Evolutionary conservation across 352 stramenopile genomes (phyloP).

Genomic region (Elongisporangium undulatum): DNA sequence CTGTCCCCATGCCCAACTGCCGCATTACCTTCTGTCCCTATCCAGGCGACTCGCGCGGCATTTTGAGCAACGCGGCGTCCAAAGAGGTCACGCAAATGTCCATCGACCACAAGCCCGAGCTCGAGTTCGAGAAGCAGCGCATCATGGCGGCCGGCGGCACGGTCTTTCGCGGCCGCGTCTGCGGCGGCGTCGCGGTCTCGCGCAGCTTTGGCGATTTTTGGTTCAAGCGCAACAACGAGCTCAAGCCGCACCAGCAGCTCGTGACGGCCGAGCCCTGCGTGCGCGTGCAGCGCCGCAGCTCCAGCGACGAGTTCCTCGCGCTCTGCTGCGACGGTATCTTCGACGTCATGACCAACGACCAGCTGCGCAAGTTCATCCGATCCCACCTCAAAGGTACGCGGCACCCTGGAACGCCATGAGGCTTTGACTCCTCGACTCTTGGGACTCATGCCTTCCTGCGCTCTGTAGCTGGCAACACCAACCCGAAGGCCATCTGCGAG

Average conservation of each 20-base stretch:
- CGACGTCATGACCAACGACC: conserved; percentile 94
- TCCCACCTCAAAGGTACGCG: conserved; percentile 45
- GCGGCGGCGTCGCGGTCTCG: conserved; percentile 78
- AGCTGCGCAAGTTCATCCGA: conserved; percentile 89
- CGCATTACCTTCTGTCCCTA: neutral
- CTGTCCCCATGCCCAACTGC: neutral
- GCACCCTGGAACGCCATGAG: conserved; percentile 13
- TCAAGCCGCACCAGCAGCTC: conserved; percentile 81
- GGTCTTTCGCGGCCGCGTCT: conserved; percentile 82
- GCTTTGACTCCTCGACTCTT: too few relatives aligned
- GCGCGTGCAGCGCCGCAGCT: conserved; percentile 60
- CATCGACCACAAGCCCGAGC: conserved; percentile 82
- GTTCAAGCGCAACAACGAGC: conserved; percentile 80
- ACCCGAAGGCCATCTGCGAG: conserved; percentile 67
- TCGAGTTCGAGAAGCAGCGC: conserved; percentile 84
- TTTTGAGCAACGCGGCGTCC: conserved; percentile 71
- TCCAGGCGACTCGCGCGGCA: conserved; percentile 74
- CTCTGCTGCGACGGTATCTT: conserved; percentile 93
- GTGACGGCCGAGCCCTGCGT: conserved; percentile 84
- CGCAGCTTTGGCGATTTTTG: conserved; percentile 86
- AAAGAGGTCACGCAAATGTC: conserved; percentile 77
- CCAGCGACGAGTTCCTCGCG: conserved; percentile 90
- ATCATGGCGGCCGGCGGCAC: conserved; percentile 80
- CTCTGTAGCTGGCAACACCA: conserved; percentile 19
- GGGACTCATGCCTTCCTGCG: too few relatives aligned